Evolutionary conservation across 768 basidiomycete genomes (phyloP).

Genomic region (Termitomyces titanicus): DNA sequence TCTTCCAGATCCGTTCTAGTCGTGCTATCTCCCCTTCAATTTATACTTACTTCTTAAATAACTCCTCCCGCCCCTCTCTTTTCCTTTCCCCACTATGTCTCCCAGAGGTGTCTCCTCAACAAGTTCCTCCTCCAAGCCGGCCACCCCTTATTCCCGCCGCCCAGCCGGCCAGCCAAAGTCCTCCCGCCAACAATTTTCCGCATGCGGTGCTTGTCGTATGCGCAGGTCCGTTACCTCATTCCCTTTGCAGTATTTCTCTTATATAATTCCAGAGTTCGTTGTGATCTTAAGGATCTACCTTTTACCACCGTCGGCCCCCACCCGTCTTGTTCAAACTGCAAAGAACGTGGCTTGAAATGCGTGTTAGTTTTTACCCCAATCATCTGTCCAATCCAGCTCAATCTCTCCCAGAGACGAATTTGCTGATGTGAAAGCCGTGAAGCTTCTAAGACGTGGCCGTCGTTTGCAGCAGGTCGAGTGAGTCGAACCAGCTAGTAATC

Average conservation of each 20-base stretch:
- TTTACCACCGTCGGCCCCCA: constrained; percentile 41
- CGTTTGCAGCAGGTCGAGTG: constrained; percentile 84
- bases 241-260: constrained; percentile 3
- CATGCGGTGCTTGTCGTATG: constrained; percentile 91
- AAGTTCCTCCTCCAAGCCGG: constrained; percentile 30
- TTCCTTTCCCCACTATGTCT: constrained; percentile 45
- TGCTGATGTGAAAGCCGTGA: constrained; percentile 87
- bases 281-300: constrained; percentile 85
- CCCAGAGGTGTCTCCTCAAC: constrained; percentile 44
- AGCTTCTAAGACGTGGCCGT: constrained; percentile 74
- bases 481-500: constrained; percentile 24
- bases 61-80: constrained; percentile 17
- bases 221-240: constrained; percentile 49
- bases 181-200: constrained; percentile 82
- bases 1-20: constrained; percentile 39
- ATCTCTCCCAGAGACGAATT: constrained; percentile 74
- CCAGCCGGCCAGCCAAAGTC: constrained; percentile 67
- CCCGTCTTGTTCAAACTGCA: constrained; percentile 83
- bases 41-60: constrained; percentile 32
- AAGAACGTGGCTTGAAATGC: constrained; percentile 87
- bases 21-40: constrained; percentile 28
- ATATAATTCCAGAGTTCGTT: constrained; percentile 67
- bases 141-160: constrained; percentile 46
- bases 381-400: constrained; percentile 4
- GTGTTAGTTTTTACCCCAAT: constrained; percentile 56